Evolutionary conservation across 1,284 basidiomycete species (phyloP).

Genomic region (Malassezia psittaci): DNA sequence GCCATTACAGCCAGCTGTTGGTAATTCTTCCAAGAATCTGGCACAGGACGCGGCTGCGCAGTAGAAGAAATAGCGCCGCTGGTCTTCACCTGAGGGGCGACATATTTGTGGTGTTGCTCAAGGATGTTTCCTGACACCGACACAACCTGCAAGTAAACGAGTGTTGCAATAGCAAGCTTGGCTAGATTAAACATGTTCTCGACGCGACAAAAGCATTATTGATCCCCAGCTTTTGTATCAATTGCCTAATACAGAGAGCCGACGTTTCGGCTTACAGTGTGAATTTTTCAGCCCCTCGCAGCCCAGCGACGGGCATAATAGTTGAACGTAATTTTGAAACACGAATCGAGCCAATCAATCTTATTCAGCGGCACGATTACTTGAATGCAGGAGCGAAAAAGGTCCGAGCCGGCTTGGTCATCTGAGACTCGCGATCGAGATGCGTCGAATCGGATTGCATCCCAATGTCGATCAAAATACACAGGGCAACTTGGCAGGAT

Average conservation of each 20-base stretch:
- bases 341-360: no score
- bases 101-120: background rate
- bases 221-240: background rate
- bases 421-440: no score
- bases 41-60: background rate
- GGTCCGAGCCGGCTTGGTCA: no score
- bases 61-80: background rate
- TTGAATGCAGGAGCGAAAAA: no score
- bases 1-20: constrained; percentile 10
- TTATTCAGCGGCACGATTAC: no score
- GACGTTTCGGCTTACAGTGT: no score
- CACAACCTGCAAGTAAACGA: background rate
- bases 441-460: no score
- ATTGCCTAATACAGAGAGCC: background rate
- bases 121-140: background rate
- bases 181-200: background rate
- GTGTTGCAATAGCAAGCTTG: background rate
- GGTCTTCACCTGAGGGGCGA: background rate
- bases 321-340: no score
- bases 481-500: no score
- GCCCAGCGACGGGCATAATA: no score
- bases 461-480: no score
- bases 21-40: constrained; percentile 8
- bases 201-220: background rate
- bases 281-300: no score